These are phyloP conservation scores for Aeschynomene evenia DNA, from an alignment of 306 rosid genomes.

Conservation along the genomic window DNA sequence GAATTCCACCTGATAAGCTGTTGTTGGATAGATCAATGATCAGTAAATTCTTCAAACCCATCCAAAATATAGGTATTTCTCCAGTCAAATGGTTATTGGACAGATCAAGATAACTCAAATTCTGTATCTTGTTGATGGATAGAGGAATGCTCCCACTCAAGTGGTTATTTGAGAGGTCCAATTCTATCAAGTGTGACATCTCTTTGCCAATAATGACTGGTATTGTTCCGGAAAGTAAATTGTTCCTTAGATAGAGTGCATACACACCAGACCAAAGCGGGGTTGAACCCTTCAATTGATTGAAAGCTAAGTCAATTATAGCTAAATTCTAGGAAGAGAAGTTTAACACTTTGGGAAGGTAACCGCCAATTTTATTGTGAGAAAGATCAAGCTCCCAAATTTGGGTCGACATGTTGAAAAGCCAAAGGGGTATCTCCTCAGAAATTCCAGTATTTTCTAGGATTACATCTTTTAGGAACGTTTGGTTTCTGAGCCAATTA, in stretches of 20 bases:
- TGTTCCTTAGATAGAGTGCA: slow-evolving; percentile 10
- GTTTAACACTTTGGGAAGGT: slow-evolving; percentile 8
- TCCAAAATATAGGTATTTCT: slow-evolving; percentile 23
- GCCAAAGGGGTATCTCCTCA: background rate
- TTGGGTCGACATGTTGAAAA: slow-evolving; percentile 7
- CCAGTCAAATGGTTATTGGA: slow-evolving; percentile 8
- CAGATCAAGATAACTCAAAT: background rate
- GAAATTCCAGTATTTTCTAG: slow-evolving; percentile 9
- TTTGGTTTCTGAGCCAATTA: slow-evolving; percentile 10
- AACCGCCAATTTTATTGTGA: slow-evolving; percentile 19
- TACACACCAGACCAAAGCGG: slow-evolving; percentile 2
- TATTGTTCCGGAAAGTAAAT: background rate
- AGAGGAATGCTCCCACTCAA: slow-evolving; percentile 2
- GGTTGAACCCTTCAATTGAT: background rate
- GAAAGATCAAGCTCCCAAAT: slow-evolving; percentile 9
- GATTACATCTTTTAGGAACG: background rate
- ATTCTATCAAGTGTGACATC: background rate
- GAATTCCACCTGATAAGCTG: slow-evolving; percentile 17
- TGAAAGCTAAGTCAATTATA: background rate
- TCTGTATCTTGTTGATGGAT: background rate
- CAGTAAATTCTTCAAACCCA: background rate
- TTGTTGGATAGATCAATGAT: slow-evolving; percentile 6
- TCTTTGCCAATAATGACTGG: slow-evolving; percentile 6
- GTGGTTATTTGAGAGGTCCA: slow-evolving; percentile 28
- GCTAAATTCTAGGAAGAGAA: background rate